Evolutionary conservation across 805 yeast species (phyloP).

Genomic region (Millerago galiae): DNA sequence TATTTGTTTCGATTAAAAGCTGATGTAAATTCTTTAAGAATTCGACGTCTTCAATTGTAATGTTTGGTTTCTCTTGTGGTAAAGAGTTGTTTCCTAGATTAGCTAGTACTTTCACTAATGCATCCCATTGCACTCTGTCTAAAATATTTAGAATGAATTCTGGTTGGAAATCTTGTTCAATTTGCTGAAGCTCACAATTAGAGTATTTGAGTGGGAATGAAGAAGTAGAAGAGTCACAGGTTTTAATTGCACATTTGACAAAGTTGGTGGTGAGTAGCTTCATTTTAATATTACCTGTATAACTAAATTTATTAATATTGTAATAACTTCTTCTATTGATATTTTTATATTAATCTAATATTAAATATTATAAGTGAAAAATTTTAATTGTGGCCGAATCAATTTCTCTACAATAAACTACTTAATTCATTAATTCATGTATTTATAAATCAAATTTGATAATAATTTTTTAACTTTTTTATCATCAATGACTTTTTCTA

Average conservation of each 20-base stretch:
- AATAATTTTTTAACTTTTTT: too few species aligned
- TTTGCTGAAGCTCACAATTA: slow-evolving; percentile 66
- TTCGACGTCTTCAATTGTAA: slow-evolving; percentile 26
- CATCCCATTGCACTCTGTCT: slow-evolving; percentile 85
- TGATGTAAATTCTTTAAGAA: slow-evolving; percentile 71
- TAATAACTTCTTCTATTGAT: too few species aligned
- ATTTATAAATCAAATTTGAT: too few species aligned
- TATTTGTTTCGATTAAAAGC: slow-evolving; percentile 77
- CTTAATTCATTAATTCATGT: too few species aligned
- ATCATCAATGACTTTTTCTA: too few species aligned
- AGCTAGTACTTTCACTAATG: slow-evolving; percentile 66
- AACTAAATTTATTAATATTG: neutral
- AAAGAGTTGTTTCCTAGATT: slow-evolving; percentile 52
- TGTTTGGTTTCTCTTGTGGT: slow-evolving; percentile 54
- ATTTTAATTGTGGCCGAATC: too few species aligned
- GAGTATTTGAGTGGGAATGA: slow-evolving; percentile 76
- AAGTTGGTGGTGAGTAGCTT: slow-evolving; percentile 94
- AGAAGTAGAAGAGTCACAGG: slow-evolving; percentile 66
- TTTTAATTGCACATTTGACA: slow-evolving; percentile 84
- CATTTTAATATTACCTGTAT: slow-evolving; percentile 52
- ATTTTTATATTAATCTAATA: too few species aligned
- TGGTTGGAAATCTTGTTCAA: slow-evolving; percentile 70
- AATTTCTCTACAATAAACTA: too few species aligned
- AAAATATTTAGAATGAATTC: slow-evolving; percentile 72
- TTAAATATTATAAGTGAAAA: too few species aligned